Evolutionary conservation across 2,329 filamentous ascomycete species (phyloP), one percentile per base, ranked within the genome.

Genomic region (Botrytis deweyae): DNA sequence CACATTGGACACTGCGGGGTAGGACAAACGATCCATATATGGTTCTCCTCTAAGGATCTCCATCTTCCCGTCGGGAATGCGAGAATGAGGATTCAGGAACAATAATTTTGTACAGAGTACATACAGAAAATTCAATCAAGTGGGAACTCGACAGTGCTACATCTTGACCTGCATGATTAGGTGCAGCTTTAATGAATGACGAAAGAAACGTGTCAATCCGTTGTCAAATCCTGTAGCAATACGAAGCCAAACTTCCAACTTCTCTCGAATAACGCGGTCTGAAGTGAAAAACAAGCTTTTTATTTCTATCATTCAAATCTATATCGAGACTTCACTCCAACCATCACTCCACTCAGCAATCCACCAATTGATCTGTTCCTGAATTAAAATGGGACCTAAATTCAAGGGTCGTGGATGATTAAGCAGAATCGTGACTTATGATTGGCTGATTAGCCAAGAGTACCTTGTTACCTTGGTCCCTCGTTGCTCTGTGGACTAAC

Each of bases 91-190:
- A n/a, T 52, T 25, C 18, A 67, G 44, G 64, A 52, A 67, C 64
- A 38, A 67, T 52, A 25, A 67, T 67, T 52, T 40, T 67, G 44
- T 40, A 55, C 52, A 29, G 52, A 55, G n/a, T 52, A 52, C 52
- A 29, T 55, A 55, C 52, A 18, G 52, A 55, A 49, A 49, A 66
- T 49, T 46, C 29, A 38, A 66, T 14, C 64, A 66, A 67, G 64
- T 67, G 64, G 64, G 63, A 66, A 66, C 42, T n/a, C 22, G 14
- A 9, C 38, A 29, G n/a, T 18, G 44, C 46, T 67, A 49, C 65
- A 67, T 67, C 65, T 55, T 40, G 65, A 55, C 65, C 65, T 67
- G 65, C 64, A 67, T 67, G 65, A 55, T 67, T 55, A 67, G 46
- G 16, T 55, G 65, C 33, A 52, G 22, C 64, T 67, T 36, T 52